Base-by-base conservation (phyloP, 2,329 filamentous ascomycete genomes). In the Fusarium chlamydosporum region DNA sequence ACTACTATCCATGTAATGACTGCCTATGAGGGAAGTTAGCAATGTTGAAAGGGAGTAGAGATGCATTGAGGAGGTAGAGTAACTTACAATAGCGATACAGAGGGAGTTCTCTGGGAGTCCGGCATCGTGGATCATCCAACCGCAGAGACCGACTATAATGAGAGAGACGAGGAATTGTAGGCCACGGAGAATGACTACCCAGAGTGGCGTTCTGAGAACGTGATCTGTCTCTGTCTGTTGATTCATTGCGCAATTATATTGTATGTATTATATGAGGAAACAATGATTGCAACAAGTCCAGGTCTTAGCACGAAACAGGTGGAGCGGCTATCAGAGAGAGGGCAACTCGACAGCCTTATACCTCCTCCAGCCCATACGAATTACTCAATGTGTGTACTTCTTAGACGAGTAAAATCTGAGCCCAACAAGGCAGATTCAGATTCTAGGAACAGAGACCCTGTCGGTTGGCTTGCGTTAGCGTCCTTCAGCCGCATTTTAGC, bases 1-100 rank as follows among this genome's bases (percentile, higher is more conserved):
- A 83, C 73, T 41, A 80, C 74, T 33, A 84, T 50, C 82, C 82
- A 84, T 26, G 83, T 84, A 66, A 85, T 76, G 64, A 85, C 53
- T 16, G 77, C 73, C 83, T 85, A 27, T 31, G n/a, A 18, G 35
- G 3, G 13, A 38, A 38, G 53, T 63, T 6, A 45, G 42, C 20
- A 11, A 2, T 31, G 70, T 67, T 10, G 16, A 37, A 69, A 52
- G 35, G 2, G 2, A 35, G 4, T n/a, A 31, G 12, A 6, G 4
- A 10, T 12, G 3, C 4, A 31, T 6, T 0, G 2, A 3, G 8
- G 8, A 1, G 7, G 3, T 12, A 23, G 29, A 16, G 7, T 46
- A 4, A 56, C 66, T 6, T 72, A 74, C 74, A 26, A 71, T 50
- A 4, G 70, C 72, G 3, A 74, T 59, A 1, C 45, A 64, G 11